phyloP scores from a whole-genome alignment of 2,329 filamentous ascomycete species.

The Neurospora sp. region DNA sequence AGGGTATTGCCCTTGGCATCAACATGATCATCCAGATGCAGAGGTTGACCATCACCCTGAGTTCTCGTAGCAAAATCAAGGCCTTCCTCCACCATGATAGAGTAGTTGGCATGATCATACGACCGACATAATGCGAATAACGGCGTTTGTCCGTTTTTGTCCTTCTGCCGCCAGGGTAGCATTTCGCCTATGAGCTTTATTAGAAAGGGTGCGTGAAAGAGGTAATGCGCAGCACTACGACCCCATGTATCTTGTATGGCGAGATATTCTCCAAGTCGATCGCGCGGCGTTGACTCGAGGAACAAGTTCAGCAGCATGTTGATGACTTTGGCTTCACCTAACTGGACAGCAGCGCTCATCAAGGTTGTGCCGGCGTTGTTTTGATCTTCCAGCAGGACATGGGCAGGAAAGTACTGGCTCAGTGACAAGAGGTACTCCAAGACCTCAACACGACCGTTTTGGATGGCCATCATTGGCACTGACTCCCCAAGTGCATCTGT shows the following conservation, averaged over 20 bases:
- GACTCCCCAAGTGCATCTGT: slow-evolving; percentile 68
- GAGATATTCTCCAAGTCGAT: slow-evolving; percentile 58
- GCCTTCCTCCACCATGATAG: slow-evolving; percentile 75
- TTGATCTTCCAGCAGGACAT: slow-evolving; percentile 67
- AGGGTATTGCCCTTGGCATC: slow-evolving; percentile 90
- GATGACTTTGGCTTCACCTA: slow-evolving; percentile 66
- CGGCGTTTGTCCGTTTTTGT: slow-evolving; percentile 97
- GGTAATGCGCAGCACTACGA: slow-evolving; percentile 85
- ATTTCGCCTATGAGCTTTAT: slow-evolving; percentile 68
- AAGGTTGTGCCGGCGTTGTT: slow-evolving; percentile 88
- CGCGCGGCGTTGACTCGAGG: slow-evolving; percentile 38
- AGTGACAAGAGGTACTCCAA: slow-evolving; percentile 72
- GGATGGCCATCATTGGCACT: slow-evolving; percentile 76
- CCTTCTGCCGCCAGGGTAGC: slow-evolving; percentile 80
- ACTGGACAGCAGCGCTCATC: slow-evolving; percentile 81
- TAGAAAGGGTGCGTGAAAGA: slow-evolving; percentile 81
- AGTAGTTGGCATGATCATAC: slow-evolving; percentile 86
- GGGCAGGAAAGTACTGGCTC: slow-evolving; percentile 62
- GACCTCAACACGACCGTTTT: slow-evolving; percentile 60
- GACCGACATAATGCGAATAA: slow-evolving; percentile 90
- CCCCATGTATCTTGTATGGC: slow-evolving; percentile 72
- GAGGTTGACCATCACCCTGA: slow-evolving; percentile 67
- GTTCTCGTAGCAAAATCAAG: slow-evolving; percentile 62
- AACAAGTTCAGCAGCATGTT: slow-evolving; percentile 67
- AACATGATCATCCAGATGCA: slow-evolving; percentile 88